Base-by-base conservation (phyloP, 352 stramenopile species). In the Globisporangium solare region DNA sequence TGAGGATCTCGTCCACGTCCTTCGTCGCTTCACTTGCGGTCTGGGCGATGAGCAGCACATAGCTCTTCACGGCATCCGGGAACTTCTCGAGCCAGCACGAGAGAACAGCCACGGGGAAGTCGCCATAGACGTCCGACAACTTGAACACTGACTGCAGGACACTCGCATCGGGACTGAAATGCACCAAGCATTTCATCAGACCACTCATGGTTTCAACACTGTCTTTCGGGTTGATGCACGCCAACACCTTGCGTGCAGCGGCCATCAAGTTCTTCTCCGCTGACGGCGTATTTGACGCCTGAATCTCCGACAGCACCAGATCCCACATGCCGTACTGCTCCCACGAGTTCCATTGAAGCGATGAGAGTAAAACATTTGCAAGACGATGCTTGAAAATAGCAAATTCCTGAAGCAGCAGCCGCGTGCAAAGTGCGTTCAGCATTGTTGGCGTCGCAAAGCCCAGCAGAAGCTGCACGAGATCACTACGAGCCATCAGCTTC, bases 321-420 rank as follows among this genome's bases (percentile, higher is more conserved):
- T 94, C 84, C 84, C 84, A 94, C 56, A 91, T 68, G 1, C 73
- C 74, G 45, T 78, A 88, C 61, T 94, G 84, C 51, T 94, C 82
- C 82, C 82, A 94, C 17, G 84, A 92, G 14, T 64, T 91, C 84
- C 84, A 94, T 51, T 86, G 65, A 13, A 94, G 64, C 15, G 84
- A 94, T 24, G 82, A 82, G 6, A 92, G 63, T 17, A 94, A 58
- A 3, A 90, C 71, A 41, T 83, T 92, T 15, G 82, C 68, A 15
- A 91, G 61, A 1, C 78, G 82, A n/a, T 71, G 79, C 49, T 77
- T 76, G 41, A 92, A 83, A 47, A 94, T 68, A 7, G 73, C 68
- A 56, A 92, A 92, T 50, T 94, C 83, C 40, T 83, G 68, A n/a
- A 89, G 73, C 42, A 89, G 61, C 21, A 94, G 59, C 20, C 82